Conservation (phyloP, 2,329 filamentous ascomycete genomes). For the Bertia moriformis region DNA sequence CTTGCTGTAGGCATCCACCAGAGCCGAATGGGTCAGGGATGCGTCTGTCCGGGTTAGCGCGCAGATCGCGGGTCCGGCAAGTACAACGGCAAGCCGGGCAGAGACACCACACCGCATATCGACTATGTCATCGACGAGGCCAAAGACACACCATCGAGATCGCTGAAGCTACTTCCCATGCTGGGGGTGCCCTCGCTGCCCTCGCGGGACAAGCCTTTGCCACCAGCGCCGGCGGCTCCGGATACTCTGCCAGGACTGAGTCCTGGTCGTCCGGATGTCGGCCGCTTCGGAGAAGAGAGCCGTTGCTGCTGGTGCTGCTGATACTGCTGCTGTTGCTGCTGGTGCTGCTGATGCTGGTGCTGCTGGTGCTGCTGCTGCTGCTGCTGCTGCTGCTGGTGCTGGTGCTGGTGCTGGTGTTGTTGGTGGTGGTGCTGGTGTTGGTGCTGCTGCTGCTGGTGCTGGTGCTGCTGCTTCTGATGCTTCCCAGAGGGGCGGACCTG, state of each 20-base stretch:
- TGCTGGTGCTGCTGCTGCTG: too few species aligned
- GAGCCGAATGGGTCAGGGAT: conserved; percentile 65
- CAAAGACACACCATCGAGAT: conserved; percentile 53
- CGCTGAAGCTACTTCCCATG: conserved; percentile 77
- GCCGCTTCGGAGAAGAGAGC: conserved; percentile 41
- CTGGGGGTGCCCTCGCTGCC: conserved; percentile 63
- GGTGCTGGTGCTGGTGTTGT: conserved; percentile 3
- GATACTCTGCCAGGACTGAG: too few species aligned
- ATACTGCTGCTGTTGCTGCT: neutral
- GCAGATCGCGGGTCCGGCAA: conserved; percentile 4
- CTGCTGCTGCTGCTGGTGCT: too few species aligned
- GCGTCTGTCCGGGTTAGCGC: conserved; percentile 57
- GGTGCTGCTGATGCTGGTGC: conserved; percentile 6
- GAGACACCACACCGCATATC: neutral
- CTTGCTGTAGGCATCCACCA: conserved; percentile 65
- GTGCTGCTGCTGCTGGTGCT: neutral
- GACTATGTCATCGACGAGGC: neutral
- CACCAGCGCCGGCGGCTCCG: too few species aligned
- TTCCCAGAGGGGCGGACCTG: conserved; percentile 3
- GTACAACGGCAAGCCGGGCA: too few species aligned
- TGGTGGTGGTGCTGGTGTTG: neutral
- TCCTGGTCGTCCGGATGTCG: conserved; percentile 34
- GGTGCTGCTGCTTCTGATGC: neutral
- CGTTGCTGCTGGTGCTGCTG: conserved; percentile 2
- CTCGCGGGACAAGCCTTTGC: conserved; percentile 38